These are phyloP conservation scores for Plasmodium falciparum DNA, from an alignment of 169 alveolate genomes.

Conservation along the genomic window DNA sequence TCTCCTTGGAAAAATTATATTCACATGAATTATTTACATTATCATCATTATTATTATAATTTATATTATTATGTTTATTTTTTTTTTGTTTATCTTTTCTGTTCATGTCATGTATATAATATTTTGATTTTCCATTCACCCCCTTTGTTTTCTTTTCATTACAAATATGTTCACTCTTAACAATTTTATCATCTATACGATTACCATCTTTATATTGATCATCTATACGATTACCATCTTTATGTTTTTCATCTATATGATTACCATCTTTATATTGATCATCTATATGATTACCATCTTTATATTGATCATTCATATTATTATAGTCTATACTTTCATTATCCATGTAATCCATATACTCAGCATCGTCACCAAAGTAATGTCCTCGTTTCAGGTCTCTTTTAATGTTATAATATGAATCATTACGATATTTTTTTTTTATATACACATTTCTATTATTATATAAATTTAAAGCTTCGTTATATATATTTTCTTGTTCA, in stretches of 20 bases:
- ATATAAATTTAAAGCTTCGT: conserved; percentile 42
- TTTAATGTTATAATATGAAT: conserved; percentile 10
- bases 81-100: neutral
- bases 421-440: conserved; percentile 34
- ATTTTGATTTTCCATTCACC: neutral
- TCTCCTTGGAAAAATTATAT: too few relatives aligned
- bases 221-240: neutral
- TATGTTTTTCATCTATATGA: neutral
- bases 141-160: neutral
- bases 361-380: conserved; percentile 44
- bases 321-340: neutral
- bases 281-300: neutral
- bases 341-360: neutral
- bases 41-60: neutral
- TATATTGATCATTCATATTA: neutral
- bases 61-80: neutral
- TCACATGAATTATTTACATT: neutral
- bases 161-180: too few relatives aligned
- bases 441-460: conserved; percentile 38
- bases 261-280: neutral
- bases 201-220: neutral
- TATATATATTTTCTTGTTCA: conserved; percentile 62
- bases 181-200: neutral
- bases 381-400: neutral
- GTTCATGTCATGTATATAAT: too few relatives aligned